phyloP scores from a whole-genome alignment of 2,329 filamentous ascomycete species.

The Trichoderma arundinaceum region DNA sequence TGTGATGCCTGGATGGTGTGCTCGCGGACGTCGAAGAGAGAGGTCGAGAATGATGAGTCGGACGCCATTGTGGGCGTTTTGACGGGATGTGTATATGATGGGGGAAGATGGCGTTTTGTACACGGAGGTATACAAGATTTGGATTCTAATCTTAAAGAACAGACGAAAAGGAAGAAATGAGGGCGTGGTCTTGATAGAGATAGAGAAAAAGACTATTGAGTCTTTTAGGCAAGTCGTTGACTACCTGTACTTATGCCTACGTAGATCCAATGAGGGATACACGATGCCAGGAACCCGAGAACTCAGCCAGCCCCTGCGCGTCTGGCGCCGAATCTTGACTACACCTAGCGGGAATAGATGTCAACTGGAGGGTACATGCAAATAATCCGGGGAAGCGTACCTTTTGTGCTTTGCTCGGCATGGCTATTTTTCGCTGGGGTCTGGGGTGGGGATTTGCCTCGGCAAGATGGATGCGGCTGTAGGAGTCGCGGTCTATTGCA shows the following conservation, averaged over 20 bases:
- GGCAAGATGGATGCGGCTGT: not conserved
- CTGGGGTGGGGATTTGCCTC: conserved; percentile 14
- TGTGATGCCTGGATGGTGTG: conserved; percentile 77
- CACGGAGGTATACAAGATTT: no score
- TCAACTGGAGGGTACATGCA: not conserved
- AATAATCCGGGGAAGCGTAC: no score
- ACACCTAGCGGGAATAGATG: not conserved
- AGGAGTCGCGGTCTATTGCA: no score
- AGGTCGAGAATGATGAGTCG: conserved; percentile 27
- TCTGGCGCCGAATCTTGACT: not conserved
- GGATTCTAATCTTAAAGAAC: not conserved
- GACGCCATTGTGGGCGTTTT: conserved; percentile 5
- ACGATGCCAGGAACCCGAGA: not conserved
- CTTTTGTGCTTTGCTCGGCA: conserved; percentile 2
- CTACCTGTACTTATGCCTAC: no score
- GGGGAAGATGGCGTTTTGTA: not conserved
- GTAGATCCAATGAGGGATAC: not conserved
- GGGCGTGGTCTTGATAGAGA: not conserved
- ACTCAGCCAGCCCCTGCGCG: not conserved
- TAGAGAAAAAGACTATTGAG: not conserved
- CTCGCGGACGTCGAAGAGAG: conserved; percentile 68
- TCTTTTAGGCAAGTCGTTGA: no score
- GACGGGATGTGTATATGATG: not conserved
- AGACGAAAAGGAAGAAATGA: not conserved
- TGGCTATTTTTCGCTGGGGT: not conserved